Evolutionary conservation across 768 basidiomycete species (phyloP), one percentile per base, ranked within the genome.

Genomic region (Russula sp.): DNA sequence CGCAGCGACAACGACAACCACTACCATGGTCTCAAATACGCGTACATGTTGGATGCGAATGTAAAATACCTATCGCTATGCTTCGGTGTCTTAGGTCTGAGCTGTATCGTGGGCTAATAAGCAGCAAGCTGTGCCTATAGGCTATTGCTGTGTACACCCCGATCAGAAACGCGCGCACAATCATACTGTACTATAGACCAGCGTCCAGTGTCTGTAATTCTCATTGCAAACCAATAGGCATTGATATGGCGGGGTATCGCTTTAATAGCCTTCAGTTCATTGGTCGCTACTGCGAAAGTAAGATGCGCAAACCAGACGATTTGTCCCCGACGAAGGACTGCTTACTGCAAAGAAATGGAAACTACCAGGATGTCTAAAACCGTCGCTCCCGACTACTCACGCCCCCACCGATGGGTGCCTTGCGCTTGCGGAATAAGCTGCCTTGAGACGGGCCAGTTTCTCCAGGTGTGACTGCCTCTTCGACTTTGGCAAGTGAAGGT

Each of bases 361-460:
- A 11, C 10, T 10, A n/a, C 10, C 8, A 14, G 27, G 16, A 47
- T 35, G 9, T 2, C 18, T 62, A 67, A 47, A 55, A 61, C 42
- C 66, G 60, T 48, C 64, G 66, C 35, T 64, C 66, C 16, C 57
- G 65, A 49, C 40, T 59, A 32, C 59, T 60, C 6, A 49, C 32
- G 6, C 57, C 65, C n/a, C 65, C 61, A 20, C 64, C 44, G n/a
- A 22, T 53, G 10, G 65, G 65, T 34, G 60, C 44, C 40, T 62
- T 66, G 10, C 65, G 67, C 57, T 66, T 68, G 42, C 61, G 60
- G 58, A 68, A 68, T 22, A 66, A 31, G 44, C 67, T 66, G 10
- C 58, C 61, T 22, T 40, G 51, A 31, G 53, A 56, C 13, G 61
- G 22, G 18, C 22, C 37, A 18, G 34, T 11, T 35, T 55, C 57